A percentile compares a stretch with the other conserved stretches of the same genome.
Conservation (phyloP, 2,329 filamentous ascomycete species). For the Paradendryphiella salina region DNA sequence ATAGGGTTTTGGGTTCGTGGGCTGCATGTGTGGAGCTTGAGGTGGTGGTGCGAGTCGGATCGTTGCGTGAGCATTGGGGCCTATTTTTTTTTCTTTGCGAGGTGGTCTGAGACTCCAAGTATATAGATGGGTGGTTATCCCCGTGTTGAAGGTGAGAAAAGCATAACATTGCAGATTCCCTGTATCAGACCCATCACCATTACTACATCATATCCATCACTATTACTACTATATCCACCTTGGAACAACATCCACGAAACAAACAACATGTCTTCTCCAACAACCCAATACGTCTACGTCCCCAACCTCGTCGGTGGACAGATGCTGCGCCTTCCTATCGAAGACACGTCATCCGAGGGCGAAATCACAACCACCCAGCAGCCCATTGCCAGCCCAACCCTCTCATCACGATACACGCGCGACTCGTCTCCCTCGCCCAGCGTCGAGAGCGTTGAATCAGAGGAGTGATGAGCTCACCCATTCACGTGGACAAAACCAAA, state of each 20-base stretch:
- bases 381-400: constrained; percentile 17
- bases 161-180: constrained; percentile 1
- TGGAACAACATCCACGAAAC: neutral
- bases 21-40: constrained; percentile 24
- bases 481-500: neutral
- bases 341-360: constrained; percentile 29
- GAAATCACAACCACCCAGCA: constrained; percentile 21
- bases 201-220: constrained; percentile 6
- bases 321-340: constrained; percentile 43
- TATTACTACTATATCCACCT: neutral
- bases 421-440: constrained; percentile 34
- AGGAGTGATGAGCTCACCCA: constrained; percentile 19
- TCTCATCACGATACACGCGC: constrained; percentile 23
- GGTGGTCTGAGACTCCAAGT: constrained; percentile 8
- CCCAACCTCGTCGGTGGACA: constrained; percentile 46
- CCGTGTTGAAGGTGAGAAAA: neutral
- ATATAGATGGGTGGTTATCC: constrained; percentile 12
- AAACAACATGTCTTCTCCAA: constrained; percentile 35
- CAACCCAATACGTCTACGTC: constrained; percentile 45
- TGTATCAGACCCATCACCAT: constrained; percentile 1
- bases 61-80: constrained; percentile 2
- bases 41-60: constrained; percentile 10
- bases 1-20: constrained; percentile 29
- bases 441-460: constrained; percentile 35
- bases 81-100: neutral